Evolutionary conservation across 768 basidiomycete genomes (phyloP), one percentile per base, ranked within the genome.

Genomic region (Macrolepiota albuminosa): DNA sequence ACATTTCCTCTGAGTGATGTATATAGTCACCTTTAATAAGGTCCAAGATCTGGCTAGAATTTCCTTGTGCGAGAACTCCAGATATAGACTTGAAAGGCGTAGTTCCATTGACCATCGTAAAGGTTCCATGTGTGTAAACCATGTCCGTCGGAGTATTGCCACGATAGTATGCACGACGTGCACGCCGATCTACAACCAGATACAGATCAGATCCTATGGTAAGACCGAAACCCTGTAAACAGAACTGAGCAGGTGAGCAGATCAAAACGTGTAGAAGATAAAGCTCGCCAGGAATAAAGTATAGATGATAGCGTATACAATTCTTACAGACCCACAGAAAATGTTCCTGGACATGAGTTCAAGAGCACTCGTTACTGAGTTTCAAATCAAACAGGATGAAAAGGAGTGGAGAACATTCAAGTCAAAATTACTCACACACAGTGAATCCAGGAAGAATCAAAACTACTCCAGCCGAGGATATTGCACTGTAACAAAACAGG

Each of bases 381-480:
- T 90, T 59, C 14, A 49, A 34, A 48, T 16, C 16, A 29, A 48
- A 4, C 10, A 47, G 36, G 34, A 26, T 39, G 16, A 39, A n/a
- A 49, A 37, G n/a, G 21, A 36, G 4, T 11, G n/a, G 6, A 31
- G 34, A 42, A 31, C 43, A 53, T 24, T 26, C 18, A 46, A 57
- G 54, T 34, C 59, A 18, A 33, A 14, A 61, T n/a, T 55, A 75
- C 89, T 73, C 68, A 91, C 91, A 74, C 57, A 92, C 81, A 13
- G 89, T 89, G 67, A 91, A 95, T 33, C 92, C 93, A 9, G 93
- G 93, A 14, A 95, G 82, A 63, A 96, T 93, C 50, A 92, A 81
- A n/a, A 95, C 90, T 9, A 95, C 89, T 2, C 92, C 92, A 36
- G 91, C 90, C 11, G 91, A 92, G 9, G 94, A 91, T 62, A 96